A percentile compares a stretch with the other conserved stretches of the same genome.
phyloP scores from a whole-genome alignment of 352 stramenopile genomes.

The Stramenopiles sp. region DNA sequence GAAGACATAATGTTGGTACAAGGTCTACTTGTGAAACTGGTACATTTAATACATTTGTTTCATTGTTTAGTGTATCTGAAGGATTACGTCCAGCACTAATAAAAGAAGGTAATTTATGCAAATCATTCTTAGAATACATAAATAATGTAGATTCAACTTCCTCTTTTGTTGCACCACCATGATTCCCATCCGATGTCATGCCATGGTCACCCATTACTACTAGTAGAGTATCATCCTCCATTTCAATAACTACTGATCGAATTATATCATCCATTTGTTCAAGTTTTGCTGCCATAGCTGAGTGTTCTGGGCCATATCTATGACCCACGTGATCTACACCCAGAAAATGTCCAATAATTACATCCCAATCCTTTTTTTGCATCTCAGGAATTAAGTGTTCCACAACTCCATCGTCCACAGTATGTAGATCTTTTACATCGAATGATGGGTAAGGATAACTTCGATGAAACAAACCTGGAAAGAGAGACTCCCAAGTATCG shows the following conservation, averaged over 20 bases:
- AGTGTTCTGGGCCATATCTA: constrained; percentile 60
- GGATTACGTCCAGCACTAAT: background rate
- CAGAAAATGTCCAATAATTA: constrained; percentile 33
- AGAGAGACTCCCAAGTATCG: constrained; percentile 82
- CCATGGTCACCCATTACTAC: constrained; percentile 85
- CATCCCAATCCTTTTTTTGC: constrained; percentile 17
- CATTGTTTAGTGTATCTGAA: constrained; percentile 3
- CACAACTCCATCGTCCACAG: constrained; percentile 66
- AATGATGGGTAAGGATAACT: constrained; percentile 78
- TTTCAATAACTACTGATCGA: constrained; percentile 25
- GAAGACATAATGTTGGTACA: constrained; percentile 60
- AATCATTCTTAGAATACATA: constrained; percentile 25
- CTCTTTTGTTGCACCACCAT: constrained; percentile 71
- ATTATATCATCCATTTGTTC: constrained; percentile 69
- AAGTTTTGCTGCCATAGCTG: constrained; percentile 69
- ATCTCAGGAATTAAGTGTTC: constrained; percentile 30
- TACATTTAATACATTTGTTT: background rate
- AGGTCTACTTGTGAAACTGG: constrained; percentile 70
- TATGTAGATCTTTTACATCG: constrained; percentile 89
- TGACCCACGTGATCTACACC: constrained; percentile 91
- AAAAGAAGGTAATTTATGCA: background rate
- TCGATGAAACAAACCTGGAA: constrained; percentile 23
- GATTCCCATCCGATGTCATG: constrained; percentile 89
- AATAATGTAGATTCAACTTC: constrained; percentile 77
- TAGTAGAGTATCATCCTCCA: constrained; percentile 29